Base-by-base conservation (phyloP, 331 rosid genomes). In the Malus hybrid region DNA sequence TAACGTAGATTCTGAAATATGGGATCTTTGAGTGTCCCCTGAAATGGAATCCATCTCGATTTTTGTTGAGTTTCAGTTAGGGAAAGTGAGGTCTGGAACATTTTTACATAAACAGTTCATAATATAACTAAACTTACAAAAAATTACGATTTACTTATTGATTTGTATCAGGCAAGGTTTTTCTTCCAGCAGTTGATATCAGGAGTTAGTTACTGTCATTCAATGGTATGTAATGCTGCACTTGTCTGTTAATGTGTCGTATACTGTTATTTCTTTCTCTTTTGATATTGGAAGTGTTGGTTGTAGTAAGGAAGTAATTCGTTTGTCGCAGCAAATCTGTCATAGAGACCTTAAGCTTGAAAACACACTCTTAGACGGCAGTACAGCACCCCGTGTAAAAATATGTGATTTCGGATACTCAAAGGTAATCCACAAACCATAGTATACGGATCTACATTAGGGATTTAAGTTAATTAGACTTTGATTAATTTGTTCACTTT, bases 381-480 rank as follows among this genome's bases (percentile, higher is more conserved):
- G 96, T 78, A 66, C 89, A 12, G 93, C 96, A 1, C 97, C 97
- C 0, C 88, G 85, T 6, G 88, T 92, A 64, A 88, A 88, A 75
- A 90, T 92, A 75, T 92, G 97, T n/a, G 97, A 92, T 83, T 92
- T 92, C 14, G 97, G 97, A 42, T 92, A 90, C 85, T 92, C 97
- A 66, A 92, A 92, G 96, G 97, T 92, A 86, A 48, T 74, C 32
- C 67, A 70, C 65, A 75, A 48, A 61, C 7, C 64, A 33, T 68
- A 14, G 62, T 20, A 13, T 46, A n/a, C 16, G 10, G 65, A 71
- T 20, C 71, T 36, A 42, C 12, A 67, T 72, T 39, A 53, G 11
- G 20, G 52, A 52, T 72, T 65, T 22, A 14, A 68, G 69, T 13
- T 67, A 58, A 72, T 53, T 19, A 46, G 56, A 62, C 77, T 73